Base-by-base conservation (phyloP, 2,329 filamentous ascomycete genomes). In the Colletotrichum spaethianum region DNA sequence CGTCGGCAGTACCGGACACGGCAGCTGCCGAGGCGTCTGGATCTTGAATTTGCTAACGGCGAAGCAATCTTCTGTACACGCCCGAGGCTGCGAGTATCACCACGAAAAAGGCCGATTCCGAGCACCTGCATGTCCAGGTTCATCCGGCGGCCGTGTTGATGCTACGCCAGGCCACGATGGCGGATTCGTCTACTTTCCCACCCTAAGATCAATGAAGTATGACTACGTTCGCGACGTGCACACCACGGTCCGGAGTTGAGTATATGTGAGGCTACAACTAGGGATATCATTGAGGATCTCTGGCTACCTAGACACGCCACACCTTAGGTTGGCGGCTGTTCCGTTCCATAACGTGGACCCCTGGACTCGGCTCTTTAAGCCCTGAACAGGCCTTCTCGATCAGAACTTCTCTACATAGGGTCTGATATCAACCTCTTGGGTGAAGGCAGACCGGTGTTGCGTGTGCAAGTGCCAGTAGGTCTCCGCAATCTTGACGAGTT, bases 381-480 rank as follows among this genome's bases (percentile, higher is more conserved):
- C 62, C 23, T 20, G 11, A 40, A 9, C 50, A 56, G 6, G 16
- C 16, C 11, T 23, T 38, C 26, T 14, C 36, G 60, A 11, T 72
- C 31, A 75, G 46, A 93, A 97, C 80, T 95, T 97, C 86, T 97
- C 94, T 63, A 95, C 86, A 81, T 90, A 95, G 1, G 94, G 94
- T 74, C 94, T 86, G 38, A 95, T 84, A 81, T 97, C 94, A 76
- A 97, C 81, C 83, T 97, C 94, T 78, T 94, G 93, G 0, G 93
- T 95, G 78, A 96, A 97, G 2, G 90, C 90, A 7, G 93, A 94
- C 75, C 90, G 88, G 40, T 92, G 93, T 84, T 98, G 94, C 0
- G 91, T 93, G 78, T 97, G 94, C 77, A 97, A 79, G 79, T 92
- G 86, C 94, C 94, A 97, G 78, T 97, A 97, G 14, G 90, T 89